These are phyloP conservation scores for Botryotinia globosa DNA, from an alignment of 2,329 filamentous ascomycete species.

Conservation along the genomic window DNA sequence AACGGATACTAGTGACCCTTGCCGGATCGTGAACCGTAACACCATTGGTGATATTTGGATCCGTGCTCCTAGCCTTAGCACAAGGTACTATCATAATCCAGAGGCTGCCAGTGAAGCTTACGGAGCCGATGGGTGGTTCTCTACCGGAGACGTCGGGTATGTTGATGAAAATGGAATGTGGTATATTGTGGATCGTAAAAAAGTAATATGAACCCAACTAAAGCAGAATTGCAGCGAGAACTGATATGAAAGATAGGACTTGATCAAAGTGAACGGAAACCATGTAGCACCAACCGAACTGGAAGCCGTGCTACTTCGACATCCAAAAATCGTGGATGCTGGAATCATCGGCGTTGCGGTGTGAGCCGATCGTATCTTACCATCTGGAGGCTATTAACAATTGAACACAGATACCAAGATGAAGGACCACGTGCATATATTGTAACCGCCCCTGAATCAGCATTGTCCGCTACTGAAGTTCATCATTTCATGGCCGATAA, in stretches of 20 bases:
- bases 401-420: not conserved
- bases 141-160: slow-evolving; percentile 48
- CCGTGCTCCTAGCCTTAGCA: not conserved
- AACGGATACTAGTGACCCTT: not conserved
- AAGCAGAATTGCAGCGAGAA: not conserved
- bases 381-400: not conserved
- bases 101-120: not conserved
- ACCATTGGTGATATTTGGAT: not conserved
- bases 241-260: not conserved
- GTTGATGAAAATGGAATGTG: slow-evolving; percentile 75
- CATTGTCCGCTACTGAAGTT: not conserved
- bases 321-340: slow-evolving; percentile 44
- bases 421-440: not conserved
- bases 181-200: slow-evolving; percentile 73
- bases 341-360: slow-evolving; percentile 46
- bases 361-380: not conserved
- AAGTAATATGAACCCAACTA: slow-evolving; percentile 35
- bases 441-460: not conserved
- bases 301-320: slow-evolving; percentile 44
- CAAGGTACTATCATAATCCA: not conserved
- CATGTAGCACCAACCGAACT: slow-evolving; percentile 51
- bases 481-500: not conserved
- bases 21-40: not conserved
- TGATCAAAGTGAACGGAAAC: slow-evolving; percentile 50
- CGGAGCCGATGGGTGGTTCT: slow-evolving; percentile 3